Evolutionary conservation across 495 filamentous ascomycete genomes (phyloP).

Genomic region (Rostrohypoxylon terebratum): DNA sequence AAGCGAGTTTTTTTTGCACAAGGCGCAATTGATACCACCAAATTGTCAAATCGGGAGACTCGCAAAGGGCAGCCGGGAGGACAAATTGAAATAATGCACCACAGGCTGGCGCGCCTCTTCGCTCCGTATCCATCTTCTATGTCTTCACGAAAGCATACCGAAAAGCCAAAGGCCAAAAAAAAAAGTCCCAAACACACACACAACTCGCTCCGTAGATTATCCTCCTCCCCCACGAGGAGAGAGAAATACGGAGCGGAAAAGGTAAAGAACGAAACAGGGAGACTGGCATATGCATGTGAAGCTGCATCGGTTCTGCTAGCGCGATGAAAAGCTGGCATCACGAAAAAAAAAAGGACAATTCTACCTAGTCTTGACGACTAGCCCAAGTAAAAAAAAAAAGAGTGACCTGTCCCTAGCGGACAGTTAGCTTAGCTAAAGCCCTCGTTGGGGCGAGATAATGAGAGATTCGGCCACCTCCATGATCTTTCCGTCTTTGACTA

Average conservation of each 20-base stretch:
- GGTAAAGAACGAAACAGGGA: conserved; percentile 26
- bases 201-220: conserved; percentile 24
- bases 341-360: conserved; percentile 24
- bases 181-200: conserved; percentile 22
- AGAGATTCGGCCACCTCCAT: conserved; percentile 63
- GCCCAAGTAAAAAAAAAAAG: conserved; percentile 31
- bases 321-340: conserved; percentile 44
- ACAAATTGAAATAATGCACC: conserved; percentile 42
- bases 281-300: conserved; percentile 42
- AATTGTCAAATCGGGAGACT: conserved; percentile 40
- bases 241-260: conserved; percentile 32
- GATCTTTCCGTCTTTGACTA: conserved; percentile 8
- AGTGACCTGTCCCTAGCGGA: conserved; percentile 40
- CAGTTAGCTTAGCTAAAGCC: conserved; percentile 53
- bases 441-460: conserved; percentile 59
- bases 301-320: conserved; percentile 47
- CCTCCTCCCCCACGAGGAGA: conserved; percentile 1
- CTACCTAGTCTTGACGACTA: conserved; percentile 48
- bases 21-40: conserved; percentile 40
- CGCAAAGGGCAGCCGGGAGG: conserved; percentile 45
- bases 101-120: conserved; percentile 53
- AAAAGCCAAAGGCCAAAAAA: conserved; percentile 26
- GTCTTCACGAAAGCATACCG: conserved; percentile 36
- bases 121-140: conserved; percentile 49
- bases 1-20: conserved; percentile 35